These are phyloP conservation scores for Keqinozyma sinolaborantium DNA, from an alignment of 1,139 yeast species.

Conservation along the genomic window DNA sequence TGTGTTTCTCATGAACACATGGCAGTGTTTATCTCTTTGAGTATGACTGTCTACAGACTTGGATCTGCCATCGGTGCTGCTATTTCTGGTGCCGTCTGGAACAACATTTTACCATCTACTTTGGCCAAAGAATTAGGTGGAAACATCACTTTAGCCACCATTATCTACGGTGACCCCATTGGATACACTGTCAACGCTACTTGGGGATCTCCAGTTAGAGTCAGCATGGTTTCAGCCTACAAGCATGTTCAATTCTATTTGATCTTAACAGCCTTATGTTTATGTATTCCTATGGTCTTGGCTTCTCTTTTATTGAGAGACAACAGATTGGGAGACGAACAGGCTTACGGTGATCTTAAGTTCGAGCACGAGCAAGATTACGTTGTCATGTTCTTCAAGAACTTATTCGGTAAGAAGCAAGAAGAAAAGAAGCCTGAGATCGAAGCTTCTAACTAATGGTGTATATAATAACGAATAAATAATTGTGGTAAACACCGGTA, in stretches of 20 bases:
- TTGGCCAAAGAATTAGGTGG: slow-evolving; percentile 16
- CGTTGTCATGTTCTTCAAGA: neutral
- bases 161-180: slow-evolving; percentile 18
- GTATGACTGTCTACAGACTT: slow-evolving; percentile 30
- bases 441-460: neutral
- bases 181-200: slow-evolving; percentile 28
- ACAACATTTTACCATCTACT: slow-evolving; percentile 21
- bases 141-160: slow-evolving; percentile 17
- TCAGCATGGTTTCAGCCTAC: slow-evolving; percentile 27
- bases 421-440: neutral
- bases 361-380: neutral
- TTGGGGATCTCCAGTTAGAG: slow-evolving; percentile 34
- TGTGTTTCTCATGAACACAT: slow-evolving; percentile 35
- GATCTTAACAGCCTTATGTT: slow-evolving; percentile 26
- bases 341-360: slow-evolving; percentile 17
- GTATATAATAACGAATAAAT: too few species aligned
- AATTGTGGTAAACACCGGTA: too few species aligned
- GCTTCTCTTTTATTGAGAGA: slow-evolving; percentile 32
- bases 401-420: neutral
- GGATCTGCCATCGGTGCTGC: slow-evolving; percentile 35
- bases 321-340: slow-evolving; percentile 24
- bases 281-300: slow-evolving; percentile 31
- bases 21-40: slow-evolving; percentile 32
- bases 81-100: slow-evolving; percentile 39
- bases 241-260: slow-evolving; percentile 30